Evolutionary conservation across 2,329 filamentous ascomycete genomes (phyloP), one percentile per base, ranked within the genome.

Genomic region (Macrophomina phaseolina): DNA sequence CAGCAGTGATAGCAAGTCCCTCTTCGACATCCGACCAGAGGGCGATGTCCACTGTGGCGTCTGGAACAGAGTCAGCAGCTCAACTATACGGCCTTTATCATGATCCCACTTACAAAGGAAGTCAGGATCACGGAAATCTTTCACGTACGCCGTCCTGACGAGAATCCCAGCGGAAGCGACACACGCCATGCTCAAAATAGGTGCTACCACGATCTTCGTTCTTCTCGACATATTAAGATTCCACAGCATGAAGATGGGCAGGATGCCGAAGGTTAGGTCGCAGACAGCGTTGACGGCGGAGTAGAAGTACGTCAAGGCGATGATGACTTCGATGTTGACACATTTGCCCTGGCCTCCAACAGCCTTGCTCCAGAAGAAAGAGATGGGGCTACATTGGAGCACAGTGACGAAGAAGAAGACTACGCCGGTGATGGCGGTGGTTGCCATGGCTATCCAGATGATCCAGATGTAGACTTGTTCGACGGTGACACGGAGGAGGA

Each of bases 171-270:
- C 68, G 68, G 75, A 77, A 16, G 77, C 77, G 67, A 86, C 72
- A 67, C 84, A 79, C 12, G 81, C 85, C 75, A 86, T 81, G 48
- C 82, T 79, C 2, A 87, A 72, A 56, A 87, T 79, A 2, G 80
- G 70, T 4, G 79, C 80, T 34, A 87, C 77, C 16, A 81, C 76
- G 5, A 81, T 63, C 70, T 85, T 86, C 3, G 81, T 83, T 45
- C 78, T 76, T 46, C 73, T 73, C 49, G 81, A 81, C 75, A 87
- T 83, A 67, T 83, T 80, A 42, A 86, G 76, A 23, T 81, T 75
- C 82, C 83, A 85, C 0, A 87, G 76, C 46, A 87, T 80, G 12
- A 80, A 79, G 6, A 85, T 78, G 0, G 85, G 85, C 4, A 87
- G 72, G 3, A 84, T 71, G 1, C 81, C 84, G 12, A 86, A 78